Conservation (phyloP, 768 basidiomycete genomes). For the Trametes cinnabarina region DNA sequence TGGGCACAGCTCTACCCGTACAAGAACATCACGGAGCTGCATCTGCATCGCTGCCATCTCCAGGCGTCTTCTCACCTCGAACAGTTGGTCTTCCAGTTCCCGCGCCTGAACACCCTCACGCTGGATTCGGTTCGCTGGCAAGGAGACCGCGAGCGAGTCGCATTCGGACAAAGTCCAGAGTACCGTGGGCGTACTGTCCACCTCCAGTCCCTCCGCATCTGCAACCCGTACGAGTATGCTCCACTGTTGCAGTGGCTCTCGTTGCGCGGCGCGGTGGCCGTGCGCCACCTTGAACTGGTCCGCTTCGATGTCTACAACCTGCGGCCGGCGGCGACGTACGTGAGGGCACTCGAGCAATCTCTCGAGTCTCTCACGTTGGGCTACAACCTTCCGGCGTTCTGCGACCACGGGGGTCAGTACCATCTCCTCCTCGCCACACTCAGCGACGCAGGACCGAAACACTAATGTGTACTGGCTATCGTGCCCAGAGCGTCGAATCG, state of each 20-base stretch:
- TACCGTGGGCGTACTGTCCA: background rate
- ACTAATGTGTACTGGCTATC: no score
- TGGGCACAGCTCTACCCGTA: background rate
- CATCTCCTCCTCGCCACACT: background rate
- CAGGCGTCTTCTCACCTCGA: background rate
- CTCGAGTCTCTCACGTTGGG: constrained; percentile 9
- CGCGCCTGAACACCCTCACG: background rate
- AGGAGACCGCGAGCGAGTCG: background rate
- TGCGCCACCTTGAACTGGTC: background rate
- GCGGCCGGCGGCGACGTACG: background rate
- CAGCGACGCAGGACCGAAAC: no score
- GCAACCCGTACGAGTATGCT: constrained; percentile 6
- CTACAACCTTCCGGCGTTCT: background rate
- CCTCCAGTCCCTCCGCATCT: background rate
- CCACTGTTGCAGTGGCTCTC: background rate
- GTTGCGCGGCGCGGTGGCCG: background rate
- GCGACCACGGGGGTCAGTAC: background rate
- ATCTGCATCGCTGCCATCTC: constrained; percentile 3
- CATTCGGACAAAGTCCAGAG: background rate
- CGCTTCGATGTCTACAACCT: background rate
- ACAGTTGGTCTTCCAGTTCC: background rate
- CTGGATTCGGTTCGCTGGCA: constrained; percentile 2
- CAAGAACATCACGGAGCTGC: background rate
- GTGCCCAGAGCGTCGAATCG: background rate
- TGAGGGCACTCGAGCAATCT: background rate